Evolutionary conservation across 805 yeast species (phyloP).

Genomic region (Candida easanensis): DNA sequence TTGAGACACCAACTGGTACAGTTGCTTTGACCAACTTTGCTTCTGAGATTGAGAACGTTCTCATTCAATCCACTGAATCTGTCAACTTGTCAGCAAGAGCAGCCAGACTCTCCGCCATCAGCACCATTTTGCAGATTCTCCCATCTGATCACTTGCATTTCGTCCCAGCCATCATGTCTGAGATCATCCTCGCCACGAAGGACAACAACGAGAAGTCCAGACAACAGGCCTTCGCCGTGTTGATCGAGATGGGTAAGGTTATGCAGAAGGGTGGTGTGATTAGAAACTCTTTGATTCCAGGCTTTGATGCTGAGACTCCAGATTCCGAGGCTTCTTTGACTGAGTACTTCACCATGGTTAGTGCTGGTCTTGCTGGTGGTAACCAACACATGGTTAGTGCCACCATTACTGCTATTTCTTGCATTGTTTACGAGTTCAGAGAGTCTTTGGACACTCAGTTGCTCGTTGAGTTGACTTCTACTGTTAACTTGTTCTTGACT

Average conservation of each 20-base stretch:
- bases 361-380: constrained; percentile 94
- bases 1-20: constrained; percentile 66
- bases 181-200: constrained; percentile 85
- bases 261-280: constrained; percentile 69
- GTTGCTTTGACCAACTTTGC: constrained; percentile 51
- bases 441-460: constrained; percentile 56
- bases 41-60: constrained; percentile 54
- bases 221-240: constrained; percentile 68
- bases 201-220: constrained; percentile 92
- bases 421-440: constrained; percentile 84
- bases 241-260: constrained; percentile 76
- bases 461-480: constrained; percentile 72
- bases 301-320: constrained; percentile 60
- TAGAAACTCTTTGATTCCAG: constrained; percentile 62
- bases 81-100: constrained; percentile 77
- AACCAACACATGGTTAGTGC: constrained; percentile 97
- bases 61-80: constrained; percentile 53
- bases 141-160: constrained; percentile 68
- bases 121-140: constrained; percentile 54
- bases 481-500: constrained; percentile 86
- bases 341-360: constrained; percentile 87
- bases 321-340: constrained; percentile 63
- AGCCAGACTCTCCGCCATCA: constrained; percentile 69
- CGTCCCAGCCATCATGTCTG: constrained; percentile 80
- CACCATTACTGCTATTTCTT: constrained; percentile 85